Percentiles rank a stretch among this genome's conserved stretches.
These are phyloP conservation scores for Sarocladiaceae sp. DNA, from an alignment of 2,329 filamentous ascomycete genomes.

Conservation along the genomic window DNA sequence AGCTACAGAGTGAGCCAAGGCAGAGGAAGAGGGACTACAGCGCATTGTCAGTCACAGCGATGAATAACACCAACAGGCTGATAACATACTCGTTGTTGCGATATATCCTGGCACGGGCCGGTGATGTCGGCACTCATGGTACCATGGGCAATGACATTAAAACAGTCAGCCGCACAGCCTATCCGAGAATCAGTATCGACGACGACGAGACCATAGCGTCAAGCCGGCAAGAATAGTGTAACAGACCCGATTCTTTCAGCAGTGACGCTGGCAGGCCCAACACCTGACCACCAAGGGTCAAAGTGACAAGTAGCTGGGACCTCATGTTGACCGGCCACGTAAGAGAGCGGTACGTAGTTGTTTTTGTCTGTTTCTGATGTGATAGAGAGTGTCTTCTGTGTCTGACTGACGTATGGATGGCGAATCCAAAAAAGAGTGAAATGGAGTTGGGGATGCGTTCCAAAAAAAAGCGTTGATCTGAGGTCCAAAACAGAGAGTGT, in stretches of 20 bases:
- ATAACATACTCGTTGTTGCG: not conserved
- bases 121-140: not conserved
- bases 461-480: conserved; percentile 19
- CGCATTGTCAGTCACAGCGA: not conserved
- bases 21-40: conserved; percentile 8
- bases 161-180: not conserved
- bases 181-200: not conserved
- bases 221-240: no score
- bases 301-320: no score
- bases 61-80: not conserved
- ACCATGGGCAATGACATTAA: not conserved
- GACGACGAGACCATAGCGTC: no score
- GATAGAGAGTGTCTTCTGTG: conserved; percentile 11
- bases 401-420: conserved; percentile 10
- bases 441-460: conserved; percentile 18
- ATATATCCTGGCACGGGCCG: not conserved
- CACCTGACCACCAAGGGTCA: no score
- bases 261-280: no score
- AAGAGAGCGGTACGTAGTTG: no score
- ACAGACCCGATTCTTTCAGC: no score
- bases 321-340: conserved; percentile 19
- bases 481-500: conserved; percentile 16
- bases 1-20: conserved; percentile 3
- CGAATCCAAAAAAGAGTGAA: conserved; percentile 23
- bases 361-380: conserved; percentile 16